Base-by-base conservation (phyloP, 1,139 yeast genomes). In the Trichomonascaceae sp. region DNA sequence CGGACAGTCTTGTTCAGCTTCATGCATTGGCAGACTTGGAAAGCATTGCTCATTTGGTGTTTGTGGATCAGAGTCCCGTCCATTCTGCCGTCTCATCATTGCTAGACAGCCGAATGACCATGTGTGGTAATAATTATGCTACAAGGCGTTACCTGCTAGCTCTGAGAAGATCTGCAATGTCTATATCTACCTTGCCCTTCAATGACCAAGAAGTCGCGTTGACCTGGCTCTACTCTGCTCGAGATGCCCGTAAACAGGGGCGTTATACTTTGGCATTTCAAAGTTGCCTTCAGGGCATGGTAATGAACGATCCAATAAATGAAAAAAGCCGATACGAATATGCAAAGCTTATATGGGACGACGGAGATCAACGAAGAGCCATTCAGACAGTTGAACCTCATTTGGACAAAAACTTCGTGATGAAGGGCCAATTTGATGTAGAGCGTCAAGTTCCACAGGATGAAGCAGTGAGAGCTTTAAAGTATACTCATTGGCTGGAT, bases 401-500 rank as follows among this genome's bases (percentile, higher is more conserved):
- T 61, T 70, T 72, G 6, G 61, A 64, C 8, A 55, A 64, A 0
- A 59, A 60, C 1, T 60, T 66, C 24, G 55, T 62, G n/a, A 22
- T 47, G 12, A 55, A 20, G 8, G 50, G 39, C 41, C 45, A 54
- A 24, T 52, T 54, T 27, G 46, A 53, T n/a, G 50, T 48, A 10
- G 51, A 41, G 18, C 45, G 49, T 10, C 39, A 45, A 15, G 46
- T 62, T n/a, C 52, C 60, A 8, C 55, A 57, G 30, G 57, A 59
- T 13, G 54, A 61, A 49, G 62, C 66, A 17, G 56, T 60, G 48
- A 58, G 61, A 15, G 87, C 88, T 53, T 72, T 93, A 47, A 83
- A 85, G 56, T 88, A 88, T 65, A 89, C 97, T 0, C 81, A 83
- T 57, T 95, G 99, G 99, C 72, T 90, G 18, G 97, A 90, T 65